These are phyloP conservation scores for Nicotiana otophora DNA, from an alignment of 257 asterid genomes.

Conservation along the genomic window DNA sequence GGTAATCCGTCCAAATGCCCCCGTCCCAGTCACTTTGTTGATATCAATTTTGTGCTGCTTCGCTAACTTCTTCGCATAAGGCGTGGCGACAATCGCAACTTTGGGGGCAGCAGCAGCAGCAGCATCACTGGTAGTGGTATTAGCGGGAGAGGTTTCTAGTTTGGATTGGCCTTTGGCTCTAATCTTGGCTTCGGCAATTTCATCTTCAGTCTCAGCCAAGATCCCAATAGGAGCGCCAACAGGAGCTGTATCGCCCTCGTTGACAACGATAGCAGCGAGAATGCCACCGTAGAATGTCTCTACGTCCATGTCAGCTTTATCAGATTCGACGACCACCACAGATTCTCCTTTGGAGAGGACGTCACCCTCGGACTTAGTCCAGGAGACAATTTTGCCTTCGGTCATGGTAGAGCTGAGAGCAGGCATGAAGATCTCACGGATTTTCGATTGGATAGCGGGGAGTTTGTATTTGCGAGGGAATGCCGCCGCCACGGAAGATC, in stretches of 20 bases:
- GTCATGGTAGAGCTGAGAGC: slow-evolving; percentile 95
- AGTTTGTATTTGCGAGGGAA: slow-evolving; percentile 22
- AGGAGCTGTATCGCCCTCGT: slow-evolving; percentile 68
- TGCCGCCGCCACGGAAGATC: neutral
- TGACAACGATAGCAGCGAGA: slow-evolving; percentile 65
- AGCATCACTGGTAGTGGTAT: neutral
- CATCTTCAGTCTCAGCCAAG: slow-evolving; percentile 60
- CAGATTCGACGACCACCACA: slow-evolving; percentile 86
- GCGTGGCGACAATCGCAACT: slow-evolving; percentile 47
- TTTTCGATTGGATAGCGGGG: slow-evolving; percentile 51
- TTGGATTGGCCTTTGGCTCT: slow-evolving; percentile 33
- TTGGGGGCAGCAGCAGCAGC: slow-evolving; percentile 19
- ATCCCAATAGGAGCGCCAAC: slow-evolving; percentile 71
- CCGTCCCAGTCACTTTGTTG: slow-evolving; percentile 58
- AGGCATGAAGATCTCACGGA: slow-evolving; percentile 94
- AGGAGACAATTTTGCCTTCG: slow-evolving; percentile 80
- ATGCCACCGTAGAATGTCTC: slow-evolving; percentile 72
- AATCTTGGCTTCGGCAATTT: slow-evolving; percentile 57
- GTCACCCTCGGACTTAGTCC: slow-evolving; percentile 85
- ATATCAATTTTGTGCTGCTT: slow-evolving; percentile 75
- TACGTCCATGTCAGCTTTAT: slow-evolving; percentile 81
- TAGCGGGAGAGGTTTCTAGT: neutral
- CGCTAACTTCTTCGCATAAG: slow-evolving; percentile 83
- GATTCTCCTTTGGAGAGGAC: slow-evolving; percentile 68
- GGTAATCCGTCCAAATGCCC: slow-evolving; percentile 78